Evolutionary conservation across 2,329 filamentous ascomycete species (phyloP).

Genomic region (Pseudogymnoascus sp.): DNA sequence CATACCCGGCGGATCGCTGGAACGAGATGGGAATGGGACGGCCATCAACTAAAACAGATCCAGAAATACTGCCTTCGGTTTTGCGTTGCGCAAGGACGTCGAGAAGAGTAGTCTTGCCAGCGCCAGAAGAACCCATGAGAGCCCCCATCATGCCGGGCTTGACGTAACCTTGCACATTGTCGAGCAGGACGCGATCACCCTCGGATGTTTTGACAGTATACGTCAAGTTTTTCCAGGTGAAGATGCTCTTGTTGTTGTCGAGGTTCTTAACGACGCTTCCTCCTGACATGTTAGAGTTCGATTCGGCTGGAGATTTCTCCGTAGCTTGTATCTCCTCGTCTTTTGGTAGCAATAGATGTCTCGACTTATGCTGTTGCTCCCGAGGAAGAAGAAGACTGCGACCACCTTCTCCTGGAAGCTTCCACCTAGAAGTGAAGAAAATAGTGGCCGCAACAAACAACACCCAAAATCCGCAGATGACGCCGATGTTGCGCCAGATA

Average conservation of each 20-base stretch:
- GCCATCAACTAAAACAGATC: slow-evolving; percentile 66
- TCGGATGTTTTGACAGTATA: slow-evolving; percentile 59
- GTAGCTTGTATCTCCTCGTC: slow-evolving; percentile 16
- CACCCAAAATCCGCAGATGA: slow-evolving; percentile 56
- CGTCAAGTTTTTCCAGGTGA: slow-evolving; percentile 65
- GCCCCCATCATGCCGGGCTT: slow-evolving; percentile 64
- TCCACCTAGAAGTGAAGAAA: slow-evolving; percentile 7
- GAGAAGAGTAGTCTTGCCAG: slow-evolving; percentile 81
- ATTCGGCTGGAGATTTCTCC: slow-evolving; percentile 11
- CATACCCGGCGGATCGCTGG: slow-evolving; percentile 69
- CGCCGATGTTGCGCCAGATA: slow-evolving; percentile 55
- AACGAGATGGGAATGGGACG: slow-evolving; percentile 70
- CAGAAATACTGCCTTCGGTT: slow-evolving; percentile 80
- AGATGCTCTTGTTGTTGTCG: slow-evolving; percentile 57
- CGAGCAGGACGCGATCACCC: slow-evolving; percentile 61
- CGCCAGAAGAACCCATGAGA: slow-evolving; percentile 55
- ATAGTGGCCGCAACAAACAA: slow-evolving; percentile 54
- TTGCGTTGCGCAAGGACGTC: slow-evolving; percentile 79
- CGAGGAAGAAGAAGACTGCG: background rate
- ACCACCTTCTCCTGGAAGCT: slow-evolving; percentile 1
- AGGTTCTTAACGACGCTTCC: slow-evolving; percentile 35
- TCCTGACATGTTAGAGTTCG: slow-evolving; percentile 15
- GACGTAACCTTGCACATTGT: slow-evolving; percentile 75
- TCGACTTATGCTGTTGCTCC: background rate
- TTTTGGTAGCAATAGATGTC: background rate